Percentiles rank a stretch among this genome's conserved stretches.
These are phyloP conservation scores for Hypomontagnella monticulosa DNA, from an alignment of 495 filamentous ascomycete genomes.

Conservation along the genomic window DNA sequence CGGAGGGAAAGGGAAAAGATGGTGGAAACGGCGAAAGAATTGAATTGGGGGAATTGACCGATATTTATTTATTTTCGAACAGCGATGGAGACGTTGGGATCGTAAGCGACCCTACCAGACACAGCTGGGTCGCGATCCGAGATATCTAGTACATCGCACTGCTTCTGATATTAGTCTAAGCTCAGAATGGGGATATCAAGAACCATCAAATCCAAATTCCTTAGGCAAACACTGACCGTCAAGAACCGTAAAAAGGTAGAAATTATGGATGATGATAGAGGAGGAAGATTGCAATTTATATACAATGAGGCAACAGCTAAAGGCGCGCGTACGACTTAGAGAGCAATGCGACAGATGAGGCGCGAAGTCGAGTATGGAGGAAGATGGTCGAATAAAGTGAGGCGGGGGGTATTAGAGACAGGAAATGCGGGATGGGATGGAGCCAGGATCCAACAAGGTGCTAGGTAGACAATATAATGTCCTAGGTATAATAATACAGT, in stretches of 20 bases:
- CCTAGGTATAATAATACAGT: slow-evolving; percentile 31
- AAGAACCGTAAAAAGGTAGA: slow-evolving; percentile 20
- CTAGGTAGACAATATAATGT: too few relatives aligned
- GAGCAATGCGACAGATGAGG: slow-evolving; percentile 40
- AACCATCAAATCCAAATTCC: slow-evolving; percentile 40
- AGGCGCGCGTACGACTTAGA: slow-evolving; percentile 36
- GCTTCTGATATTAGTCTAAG: slow-evolving; percentile 45
- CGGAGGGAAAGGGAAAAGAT: slow-evolving; percentile 29
- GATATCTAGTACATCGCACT: slow-evolving; percentile 58
- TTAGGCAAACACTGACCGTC: slow-evolving; percentile 48
- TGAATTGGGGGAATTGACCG: slow-evolving; percentile 29
- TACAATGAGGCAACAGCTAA: slow-evolving; percentile 32
- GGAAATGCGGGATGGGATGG: slow-evolving; percentile 11
- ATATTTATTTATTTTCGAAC: slow-evolving; percentile 43
- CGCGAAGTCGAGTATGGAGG: slow-evolving; percentile 34
- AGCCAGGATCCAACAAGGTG: slow-evolving; percentile 21
- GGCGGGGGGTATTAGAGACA: slow-evolving; percentile 39
- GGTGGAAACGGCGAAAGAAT: slow-evolving; percentile 24
- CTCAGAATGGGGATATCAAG: slow-evolving; percentile 28
- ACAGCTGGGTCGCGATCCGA: slow-evolving; percentile 54
- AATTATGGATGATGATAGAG: slow-evolving; percentile 24
- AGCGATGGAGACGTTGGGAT: slow-evolving; percentile 32
- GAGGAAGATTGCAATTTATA: slow-evolving; percentile 42
- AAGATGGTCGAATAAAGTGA: slow-evolving; percentile 48
- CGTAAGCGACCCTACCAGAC: slow-evolving; percentile 43